Evolutionary conservation across 2,329 filamentous ascomycete species (phyloP).

Genomic region (Epichloe sylvatica): DNA sequence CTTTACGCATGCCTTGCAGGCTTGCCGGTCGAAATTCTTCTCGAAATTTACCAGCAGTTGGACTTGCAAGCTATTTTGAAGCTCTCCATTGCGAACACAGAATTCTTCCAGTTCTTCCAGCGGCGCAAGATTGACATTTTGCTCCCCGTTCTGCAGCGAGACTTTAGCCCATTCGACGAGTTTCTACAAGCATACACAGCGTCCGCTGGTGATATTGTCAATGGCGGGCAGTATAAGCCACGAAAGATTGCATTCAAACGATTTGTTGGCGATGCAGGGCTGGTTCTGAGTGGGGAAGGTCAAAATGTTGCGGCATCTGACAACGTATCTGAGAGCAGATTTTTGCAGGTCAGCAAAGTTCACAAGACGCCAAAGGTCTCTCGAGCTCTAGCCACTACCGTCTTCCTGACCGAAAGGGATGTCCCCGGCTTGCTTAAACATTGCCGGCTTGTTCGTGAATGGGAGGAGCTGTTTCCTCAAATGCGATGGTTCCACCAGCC

Average conservation of each 20-base stretch:
- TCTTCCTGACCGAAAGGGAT: slow-evolving; percentile 20
- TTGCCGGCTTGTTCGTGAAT: slow-evolving; percentile 23
- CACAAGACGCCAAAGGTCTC: neutral
- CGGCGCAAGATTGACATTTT: slow-evolving; percentile 28
- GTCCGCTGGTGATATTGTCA: slow-evolving; percentile 21
- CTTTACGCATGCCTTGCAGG: slow-evolving; percentile 12
- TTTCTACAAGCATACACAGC: slow-evolving; percentile 34
- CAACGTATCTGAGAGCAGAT: slow-evolving; percentile 2
- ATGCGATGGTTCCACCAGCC: slow-evolving; percentile 33
- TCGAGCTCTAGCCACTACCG: slow-evolving; percentile 8
- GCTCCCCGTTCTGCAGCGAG: slow-evolving; percentile 25
- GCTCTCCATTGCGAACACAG: slow-evolving; percentile 24
- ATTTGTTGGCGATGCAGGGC: slow-evolving; percentile 19
- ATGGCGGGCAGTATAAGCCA: slow-evolving; percentile 23
- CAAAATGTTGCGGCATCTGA: neutral
- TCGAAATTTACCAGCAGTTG: slow-evolving; percentile 33
- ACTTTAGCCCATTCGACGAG: slow-evolving; percentile 31
- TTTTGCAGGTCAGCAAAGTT: slow-evolving; percentile 11
- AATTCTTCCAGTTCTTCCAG: slow-evolving; percentile 27
- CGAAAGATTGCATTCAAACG: slow-evolving; percentile 26
- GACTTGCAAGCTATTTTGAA: slow-evolving; percentile 27
- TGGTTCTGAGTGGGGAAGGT: slow-evolving; percentile 9
- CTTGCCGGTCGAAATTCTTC: slow-evolving; percentile 32
- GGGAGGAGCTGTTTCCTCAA: slow-evolving; percentile 28
- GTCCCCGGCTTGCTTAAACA: slow-evolving; percentile 19